These are phyloP conservation scores for Cupressus sempervirens DNA, from an alignment of 75 land plant genomes.

Conservation along the genomic window DNA sequence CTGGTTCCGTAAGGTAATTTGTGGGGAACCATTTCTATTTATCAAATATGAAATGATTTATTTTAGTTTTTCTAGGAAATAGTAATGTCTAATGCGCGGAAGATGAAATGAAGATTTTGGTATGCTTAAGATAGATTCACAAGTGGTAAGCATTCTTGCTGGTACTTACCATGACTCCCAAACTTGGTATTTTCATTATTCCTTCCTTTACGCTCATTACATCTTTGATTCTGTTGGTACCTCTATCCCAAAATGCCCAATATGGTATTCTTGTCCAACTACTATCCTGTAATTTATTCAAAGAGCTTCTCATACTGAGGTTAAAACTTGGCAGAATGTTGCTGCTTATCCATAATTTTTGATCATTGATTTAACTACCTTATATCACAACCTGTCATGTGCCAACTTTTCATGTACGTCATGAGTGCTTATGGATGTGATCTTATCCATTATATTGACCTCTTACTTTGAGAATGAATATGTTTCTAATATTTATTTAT, in stretches of 20 bases:
- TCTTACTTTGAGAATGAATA: not conserved
- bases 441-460: not conserved
- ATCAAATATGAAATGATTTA: not conserved
- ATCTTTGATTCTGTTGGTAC: not conserved
- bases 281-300: not conserved
- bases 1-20: conserved; percentile 11
- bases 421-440: not conserved
- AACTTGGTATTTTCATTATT: not conserved
- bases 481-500: not conserved
- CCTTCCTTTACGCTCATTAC: not conserved
- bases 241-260: not conserved
- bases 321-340: not conserved
- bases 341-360: not conserved
- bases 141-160: not conserved
- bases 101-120: not conserved
- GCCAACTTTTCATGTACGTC: not conserved
- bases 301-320: not conserved
- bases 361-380: not conserved
- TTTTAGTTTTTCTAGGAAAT: not conserved
- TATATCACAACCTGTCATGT: not conserved
- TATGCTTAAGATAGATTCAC: not conserved
- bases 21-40: not conserved
- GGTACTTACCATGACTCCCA: not conserved
- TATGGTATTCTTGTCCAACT: not conserved
- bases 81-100: not conserved